phyloP scores from a whole-genome alignment of 1,284 basidiomycete species.

The Heterobasidion annosum region DNA sequence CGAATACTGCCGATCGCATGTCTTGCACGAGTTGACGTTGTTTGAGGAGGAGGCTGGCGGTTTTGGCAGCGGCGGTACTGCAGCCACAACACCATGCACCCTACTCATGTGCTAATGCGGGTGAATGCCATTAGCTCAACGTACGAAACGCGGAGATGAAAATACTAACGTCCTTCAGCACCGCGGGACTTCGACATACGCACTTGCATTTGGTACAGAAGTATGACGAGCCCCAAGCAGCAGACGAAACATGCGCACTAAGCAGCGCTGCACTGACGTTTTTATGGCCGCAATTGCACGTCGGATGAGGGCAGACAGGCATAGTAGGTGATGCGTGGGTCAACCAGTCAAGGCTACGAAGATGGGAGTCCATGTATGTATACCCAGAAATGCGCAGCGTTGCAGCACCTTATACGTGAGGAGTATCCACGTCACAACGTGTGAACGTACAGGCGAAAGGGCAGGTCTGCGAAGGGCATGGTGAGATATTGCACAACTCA shows the following conservation, averaged over 20 bases:
- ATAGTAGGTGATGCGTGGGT: not conserved
- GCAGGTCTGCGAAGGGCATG: not conserved
- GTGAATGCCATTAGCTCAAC: not conserved
- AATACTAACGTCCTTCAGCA: conserved; percentile 6
- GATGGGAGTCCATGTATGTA: not conserved
- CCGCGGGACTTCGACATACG: conserved; percentile 7
- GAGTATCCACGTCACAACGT: not conserved
- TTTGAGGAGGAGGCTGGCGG: not conserved
- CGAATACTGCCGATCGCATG: conserved; percentile 4
- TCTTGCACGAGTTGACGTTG: not conserved
- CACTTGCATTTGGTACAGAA: conserved; percentile 9
- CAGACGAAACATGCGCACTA: conserved; percentile 7
- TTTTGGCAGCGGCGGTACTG: not conserved
- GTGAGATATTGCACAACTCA: too few species aligned
- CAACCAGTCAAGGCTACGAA: not conserved
- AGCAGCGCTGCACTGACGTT: conserved; percentile 3
- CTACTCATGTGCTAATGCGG: conserved; percentile 7
- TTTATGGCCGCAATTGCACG: conserved; percentile 11
- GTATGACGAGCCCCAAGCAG: conserved; percentile 10
- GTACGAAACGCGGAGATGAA: not conserved
- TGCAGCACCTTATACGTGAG: not conserved
- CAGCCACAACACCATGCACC: conserved; percentile 4
- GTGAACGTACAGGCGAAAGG: not conserved
- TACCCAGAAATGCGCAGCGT: not conserved
- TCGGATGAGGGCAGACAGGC: conserved; percentile 11